Evolutionary conservation across 495 filamentous ascomycete genomes (phyloP).

Genomic region (Podospora fimiseda): DNA sequence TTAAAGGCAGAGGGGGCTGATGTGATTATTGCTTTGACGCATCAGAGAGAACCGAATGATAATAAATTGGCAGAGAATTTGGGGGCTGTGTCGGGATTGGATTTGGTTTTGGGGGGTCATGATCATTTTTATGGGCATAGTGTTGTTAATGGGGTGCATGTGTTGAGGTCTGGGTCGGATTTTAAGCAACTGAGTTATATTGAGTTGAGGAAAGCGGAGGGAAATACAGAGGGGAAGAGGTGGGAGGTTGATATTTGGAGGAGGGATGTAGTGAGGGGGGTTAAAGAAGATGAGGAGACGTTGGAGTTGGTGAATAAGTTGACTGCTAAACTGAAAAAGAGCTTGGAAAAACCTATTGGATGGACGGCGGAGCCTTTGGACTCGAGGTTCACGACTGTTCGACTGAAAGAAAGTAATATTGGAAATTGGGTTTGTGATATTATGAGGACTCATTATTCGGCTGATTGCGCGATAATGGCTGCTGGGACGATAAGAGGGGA

Average conservation of each 20-base stretch:
- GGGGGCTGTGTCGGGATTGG: slow-evolving; percentile 53
- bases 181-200: slow-evolving; percentile 89
- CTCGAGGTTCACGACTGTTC: slow-evolving; percentile 75
- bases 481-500: slow-evolving; percentile 86
- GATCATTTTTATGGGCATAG: slow-evolving; percentile 82
- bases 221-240: slow-evolving; percentile 27
- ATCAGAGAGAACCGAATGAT: slow-evolving; percentile 81
- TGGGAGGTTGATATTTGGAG: slow-evolving; percentile 78
- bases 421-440: slow-evolving; percentile 89
- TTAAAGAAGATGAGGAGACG: slow-evolving; percentile 54
- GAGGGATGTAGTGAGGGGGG: slow-evolving; percentile 60
- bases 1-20: slow-evolving; percentile 73
- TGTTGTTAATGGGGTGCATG: slow-evolving; percentile 67
- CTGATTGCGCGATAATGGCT: slow-evolving; percentile 80
- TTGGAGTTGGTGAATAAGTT: slow-evolving; percentile 56
- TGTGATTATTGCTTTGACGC: slow-evolving; percentile 72
- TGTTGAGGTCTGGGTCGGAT: slow-evolving; percentile 77
- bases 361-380: slow-evolving; percentile 76
- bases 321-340: slow-evolving; percentile 62
- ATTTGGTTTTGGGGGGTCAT: slow-evolving; percentile 82
- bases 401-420: slow-evolving; percentile 69
- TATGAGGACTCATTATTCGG: slow-evolving; percentile 72
- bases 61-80: slow-evolving; percentile 69
- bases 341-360: slow-evolving; percentile 76
- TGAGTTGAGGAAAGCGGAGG: slow-evolving; percentile 54